A percentile compares a stretch with the other conserved stretches of the same genome.
These are phyloP conservation scores for Diplocarpon mali DNA, from an alignment of 2,329 filamentous ascomycete genomes.

Conservation along the genomic window DNA sequence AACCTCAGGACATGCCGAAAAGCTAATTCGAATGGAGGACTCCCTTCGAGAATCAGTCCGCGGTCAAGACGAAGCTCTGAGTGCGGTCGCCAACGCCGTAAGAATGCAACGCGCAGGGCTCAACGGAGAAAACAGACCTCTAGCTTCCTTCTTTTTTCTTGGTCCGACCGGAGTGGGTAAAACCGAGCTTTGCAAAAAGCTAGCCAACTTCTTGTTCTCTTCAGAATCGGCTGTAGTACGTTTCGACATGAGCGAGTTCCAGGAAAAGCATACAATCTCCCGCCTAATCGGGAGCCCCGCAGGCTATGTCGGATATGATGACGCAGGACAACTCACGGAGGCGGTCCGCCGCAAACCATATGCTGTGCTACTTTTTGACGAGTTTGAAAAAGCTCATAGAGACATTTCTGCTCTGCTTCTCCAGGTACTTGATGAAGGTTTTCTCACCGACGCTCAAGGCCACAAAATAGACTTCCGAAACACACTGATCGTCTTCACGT, in stretches of 20 bases:
- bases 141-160: constrained; percentile 95
- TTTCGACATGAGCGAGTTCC: constrained; percentile 97
- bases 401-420: constrained; percentile 88
- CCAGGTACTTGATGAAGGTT: constrained; percentile 92
- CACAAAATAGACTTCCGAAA: constrained; percentile 96
- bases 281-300: constrained; percentile 86
- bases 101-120: constrained; percentile 87
- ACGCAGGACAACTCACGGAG: constrained; percentile 91
- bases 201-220: constrained; percentile 86
- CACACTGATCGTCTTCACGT: constrained; percentile 92
- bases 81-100: constrained; percentile 84
- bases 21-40: constrained; percentile 92
- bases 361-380: constrained; percentile 87
- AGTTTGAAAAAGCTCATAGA: constrained; percentile 94
- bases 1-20: constrained; percentile 87
- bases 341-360: constrained; percentile 92
- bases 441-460: constrained; percentile 88
- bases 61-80: constrained; percentile 88
- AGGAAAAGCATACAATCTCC: constrained; percentile 93
- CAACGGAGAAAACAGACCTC: constrained; percentile 79
- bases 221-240: constrained; percentile 83
- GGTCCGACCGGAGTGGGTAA: constrained; percentile 95
- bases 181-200: constrained; percentile 93
- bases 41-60: constrained; percentile 72
- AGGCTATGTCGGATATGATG: constrained; percentile 93